Percentiles rank a stretch among this genome's conserved stretches.
Evolutionary conservation across 371 early-diverging fungal genomes (phyloP).

Genomic region (Funneliformis caledonium): DNA sequence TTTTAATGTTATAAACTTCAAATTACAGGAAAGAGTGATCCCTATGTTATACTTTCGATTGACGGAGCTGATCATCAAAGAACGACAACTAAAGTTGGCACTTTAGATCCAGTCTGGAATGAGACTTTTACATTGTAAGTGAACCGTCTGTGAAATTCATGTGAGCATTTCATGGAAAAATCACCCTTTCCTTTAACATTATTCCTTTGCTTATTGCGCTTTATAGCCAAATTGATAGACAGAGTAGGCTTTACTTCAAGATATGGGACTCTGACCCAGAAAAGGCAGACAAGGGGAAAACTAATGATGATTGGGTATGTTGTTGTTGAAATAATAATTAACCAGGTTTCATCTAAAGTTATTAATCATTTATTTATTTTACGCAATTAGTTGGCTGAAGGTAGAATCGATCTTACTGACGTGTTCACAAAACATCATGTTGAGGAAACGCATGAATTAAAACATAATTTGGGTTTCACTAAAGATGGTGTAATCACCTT

Average conservation of each 20-base stretch:
- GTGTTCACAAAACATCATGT: neutral
- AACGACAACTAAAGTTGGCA: slow-evolving; percentile 26
- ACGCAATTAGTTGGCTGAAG: neutral
- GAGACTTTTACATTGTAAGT: slow-evolving; percentile 37
- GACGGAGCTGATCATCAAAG: slow-evolving; percentile 25
- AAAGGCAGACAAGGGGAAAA: neutral
- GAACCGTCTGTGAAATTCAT: too few relatives aligned
- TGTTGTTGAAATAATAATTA: too few relatives aligned
- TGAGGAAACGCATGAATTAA: neutral
- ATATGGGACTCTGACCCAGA: neutral
- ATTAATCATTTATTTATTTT: too few relatives aligned
- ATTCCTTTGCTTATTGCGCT: too few relatives aligned
- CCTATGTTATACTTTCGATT: slow-evolving; percentile 32
- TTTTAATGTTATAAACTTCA: neutral
- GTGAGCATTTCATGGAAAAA: too few relatives aligned
- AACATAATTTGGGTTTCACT: neutral
- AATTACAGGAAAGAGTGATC: slow-evolving; percentile 27
- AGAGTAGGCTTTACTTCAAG: neutral
- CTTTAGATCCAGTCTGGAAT: slow-evolving; percentile 22
- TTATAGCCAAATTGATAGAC: neutral
- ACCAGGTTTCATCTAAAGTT: neutral
- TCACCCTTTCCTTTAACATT: too few relatives aligned
- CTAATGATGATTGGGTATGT: neutral
- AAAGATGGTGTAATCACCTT: neutral
- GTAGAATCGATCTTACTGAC: neutral